A percentile compares a stretch with the other conserved stretches of the same genome.
Conservation (phyloP, 2,329 filamentous ascomycete species). For the Ceratocystis cubensis region DNA sequence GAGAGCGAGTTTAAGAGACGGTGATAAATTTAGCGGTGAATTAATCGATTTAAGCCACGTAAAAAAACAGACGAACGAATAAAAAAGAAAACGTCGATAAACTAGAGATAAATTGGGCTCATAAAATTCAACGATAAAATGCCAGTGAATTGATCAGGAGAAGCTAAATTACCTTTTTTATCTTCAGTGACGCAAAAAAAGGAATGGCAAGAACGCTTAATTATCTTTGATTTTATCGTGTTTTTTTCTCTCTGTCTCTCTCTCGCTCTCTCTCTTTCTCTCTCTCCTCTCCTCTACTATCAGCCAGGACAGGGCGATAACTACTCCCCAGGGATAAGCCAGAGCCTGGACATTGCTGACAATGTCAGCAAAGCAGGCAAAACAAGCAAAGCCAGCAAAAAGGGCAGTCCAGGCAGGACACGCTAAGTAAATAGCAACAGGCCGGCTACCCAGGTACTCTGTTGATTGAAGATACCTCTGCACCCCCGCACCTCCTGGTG, state of each 20-base stretch:
- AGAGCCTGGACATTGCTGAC: not conserved
- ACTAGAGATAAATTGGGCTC: not conserved
- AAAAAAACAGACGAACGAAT: slow-evolving; percentile 8
- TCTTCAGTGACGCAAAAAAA: slow-evolving; percentile 1
- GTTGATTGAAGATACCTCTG: not conserved
- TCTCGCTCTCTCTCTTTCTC: not conserved
- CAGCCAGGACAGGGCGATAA: not conserved
- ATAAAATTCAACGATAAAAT: not conserved
- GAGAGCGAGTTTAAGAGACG: not conserved
- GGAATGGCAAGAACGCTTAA: not conserved
- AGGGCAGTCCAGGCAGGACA: not conserved
- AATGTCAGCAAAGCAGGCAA: not conserved
- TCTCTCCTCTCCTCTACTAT: not conserved
- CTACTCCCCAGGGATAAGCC: not conserved
- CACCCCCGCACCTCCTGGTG: not conserved
- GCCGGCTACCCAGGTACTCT: not conserved
- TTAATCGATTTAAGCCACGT: not conserved
- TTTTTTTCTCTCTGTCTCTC: not conserved
- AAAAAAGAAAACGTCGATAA: not conserved
- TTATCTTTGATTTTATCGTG: not conserved
- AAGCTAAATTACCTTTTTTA: not conserved
- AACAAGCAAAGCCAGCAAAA: not conserved
- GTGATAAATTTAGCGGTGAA: not conserved
- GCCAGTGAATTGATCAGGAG: not conserved
- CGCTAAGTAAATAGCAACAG: not conserved